A percentile compares a stretch with the other conserved stretches of the same genome.
These are phyloP conservation scores for Tuber aestivum DNA, from an alignment of 495 filamentous ascomycete genomes.

Conservation along the genomic window DNA sequence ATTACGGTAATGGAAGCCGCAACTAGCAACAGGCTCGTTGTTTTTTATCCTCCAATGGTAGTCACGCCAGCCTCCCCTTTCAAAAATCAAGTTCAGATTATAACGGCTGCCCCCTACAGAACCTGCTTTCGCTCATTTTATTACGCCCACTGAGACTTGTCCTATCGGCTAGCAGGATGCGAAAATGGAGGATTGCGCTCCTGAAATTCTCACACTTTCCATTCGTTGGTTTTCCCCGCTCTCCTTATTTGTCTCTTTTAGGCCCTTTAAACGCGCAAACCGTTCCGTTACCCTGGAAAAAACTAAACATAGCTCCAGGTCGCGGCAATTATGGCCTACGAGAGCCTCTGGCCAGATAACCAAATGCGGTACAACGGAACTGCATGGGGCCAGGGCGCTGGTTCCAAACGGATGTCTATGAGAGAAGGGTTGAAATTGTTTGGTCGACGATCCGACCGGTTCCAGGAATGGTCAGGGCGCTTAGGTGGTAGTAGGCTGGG, in stretches of 20 bases:
- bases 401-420: constrained; percentile 34
- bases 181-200: constrained; percentile 62
- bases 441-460: constrained; percentile 36
- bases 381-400: constrained; percentile 32
- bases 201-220: constrained; percentile 66
- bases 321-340: constrained; percentile 57
- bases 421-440: constrained; percentile 36
- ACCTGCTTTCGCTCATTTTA: constrained; percentile 74
- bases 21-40: constrained; percentile 70
- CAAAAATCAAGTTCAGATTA: constrained; percentile 3
- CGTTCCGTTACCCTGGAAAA: neutral
- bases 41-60: constrained; percentile 65
- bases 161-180: constrained; percentile 63
- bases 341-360: constrained; percentile 42
- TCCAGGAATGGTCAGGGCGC: constrained; percentile 38
- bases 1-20: constrained; percentile 53
- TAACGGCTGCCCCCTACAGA: constrained; percentile 51
- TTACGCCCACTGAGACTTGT: constrained; percentile 78
- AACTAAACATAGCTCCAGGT: constrained; percentile 21
- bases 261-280: constrained; percentile 2
- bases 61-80: constrained; percentile 40
- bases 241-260: constrained; percentile 5
- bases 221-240: constrained; percentile 47
- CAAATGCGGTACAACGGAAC: constrained; percentile 32
- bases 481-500: constrained; percentile 37